Percentiles rank a stretch among this genome's conserved stretches.
These are phyloP conservation scores for Bruguiera sexangula DNA, from an alignment of 345 rosid species.

Conservation along the genomic window DNA sequence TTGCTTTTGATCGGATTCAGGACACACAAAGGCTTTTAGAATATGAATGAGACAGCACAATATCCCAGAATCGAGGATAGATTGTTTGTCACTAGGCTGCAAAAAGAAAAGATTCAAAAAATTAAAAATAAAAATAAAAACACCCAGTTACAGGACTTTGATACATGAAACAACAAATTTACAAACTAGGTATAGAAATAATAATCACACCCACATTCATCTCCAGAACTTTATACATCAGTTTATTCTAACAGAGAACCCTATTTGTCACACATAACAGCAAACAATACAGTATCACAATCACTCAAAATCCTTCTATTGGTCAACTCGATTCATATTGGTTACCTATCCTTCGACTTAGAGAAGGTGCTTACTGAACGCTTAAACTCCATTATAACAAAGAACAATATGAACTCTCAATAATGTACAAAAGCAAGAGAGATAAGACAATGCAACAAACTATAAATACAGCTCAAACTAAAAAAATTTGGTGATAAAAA, in stretches of 20 bases:
- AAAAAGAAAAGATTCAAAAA: conserved; percentile 16
- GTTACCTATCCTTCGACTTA: background rate
- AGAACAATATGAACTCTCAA: background rate
- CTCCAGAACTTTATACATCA: background rate
- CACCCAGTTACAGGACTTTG: background rate
- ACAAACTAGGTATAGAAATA: background rate
- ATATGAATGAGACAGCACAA: conserved; percentile 89
- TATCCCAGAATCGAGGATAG: conserved; percentile 98
- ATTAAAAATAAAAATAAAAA: background rate
- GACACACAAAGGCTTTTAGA: conserved; percentile 67
- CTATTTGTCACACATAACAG: background rate
- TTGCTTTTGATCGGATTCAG: conserved; percentile 41
- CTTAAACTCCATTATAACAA: background rate
- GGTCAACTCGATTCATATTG: background rate
- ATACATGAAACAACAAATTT: background rate
- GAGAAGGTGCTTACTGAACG: background rate
- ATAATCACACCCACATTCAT: background rate
- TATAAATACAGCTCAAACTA: background rate
- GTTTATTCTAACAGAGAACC: background rate
- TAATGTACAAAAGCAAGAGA: background rate
- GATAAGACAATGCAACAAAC: background rate
- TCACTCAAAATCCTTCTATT: background rate
- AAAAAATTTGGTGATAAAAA: background rate
- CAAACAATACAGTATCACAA: background rate
- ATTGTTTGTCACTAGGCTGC: conserved; percentile 95